These are phyloP conservation scores for Cadophora gregata DNA, from an alignment of 2,329 filamentous ascomycete genomes.

Conservation along the genomic window DNA sequence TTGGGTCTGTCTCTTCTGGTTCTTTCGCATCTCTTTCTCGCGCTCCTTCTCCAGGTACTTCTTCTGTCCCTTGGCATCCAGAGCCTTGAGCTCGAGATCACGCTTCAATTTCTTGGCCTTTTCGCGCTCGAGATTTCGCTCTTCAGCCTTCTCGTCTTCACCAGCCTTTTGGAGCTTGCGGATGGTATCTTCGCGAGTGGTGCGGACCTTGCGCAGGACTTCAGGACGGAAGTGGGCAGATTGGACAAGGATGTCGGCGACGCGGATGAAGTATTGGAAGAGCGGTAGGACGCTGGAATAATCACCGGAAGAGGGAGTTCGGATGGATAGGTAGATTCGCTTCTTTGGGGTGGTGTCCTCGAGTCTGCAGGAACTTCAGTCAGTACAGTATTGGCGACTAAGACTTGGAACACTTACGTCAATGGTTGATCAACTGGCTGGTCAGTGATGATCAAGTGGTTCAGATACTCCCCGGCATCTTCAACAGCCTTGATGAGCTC, in stretches of 20 bases:
- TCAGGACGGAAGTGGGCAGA: conserved; percentile 87
- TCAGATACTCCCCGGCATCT: conserved; percentile 78
- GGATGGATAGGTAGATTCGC: conserved; percentile 78
- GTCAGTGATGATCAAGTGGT: conserved; percentile 88
- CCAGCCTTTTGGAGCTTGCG: conserved; percentile 79
- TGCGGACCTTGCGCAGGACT: conserved; percentile 83
- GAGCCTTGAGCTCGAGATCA: conserved; percentile 77
- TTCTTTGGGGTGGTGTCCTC: conserved; percentile 86
- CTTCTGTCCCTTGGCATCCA: conserved; percentile 84
- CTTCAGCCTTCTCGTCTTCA: conserved; percentile 82
- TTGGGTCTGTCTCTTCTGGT: conserved; percentile 65
- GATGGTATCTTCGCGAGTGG: conserved; percentile 79
- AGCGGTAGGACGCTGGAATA: conserved; percentile 74
- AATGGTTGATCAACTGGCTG: conserved; percentile 86
- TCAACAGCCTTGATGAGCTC: conserved; percentile 83
- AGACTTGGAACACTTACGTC: conserved; percentile 62
- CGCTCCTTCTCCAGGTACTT: conserved; percentile 83
- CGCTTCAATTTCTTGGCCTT: conserved; percentile 87
- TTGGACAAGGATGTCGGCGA: conserved; percentile 82
- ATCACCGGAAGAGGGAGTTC: conserved; percentile 69
- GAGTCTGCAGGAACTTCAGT: conserved; percentile 58
- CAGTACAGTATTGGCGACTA: conserved; percentile 5
- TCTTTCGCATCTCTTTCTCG: conserved; percentile 71
- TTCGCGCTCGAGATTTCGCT: conserved; percentile 74
- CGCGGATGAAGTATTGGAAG: conserved; percentile 80